phyloP scores from a whole-genome alignment of 306 rosid species.

The Begonia peltatifolia region DNA sequence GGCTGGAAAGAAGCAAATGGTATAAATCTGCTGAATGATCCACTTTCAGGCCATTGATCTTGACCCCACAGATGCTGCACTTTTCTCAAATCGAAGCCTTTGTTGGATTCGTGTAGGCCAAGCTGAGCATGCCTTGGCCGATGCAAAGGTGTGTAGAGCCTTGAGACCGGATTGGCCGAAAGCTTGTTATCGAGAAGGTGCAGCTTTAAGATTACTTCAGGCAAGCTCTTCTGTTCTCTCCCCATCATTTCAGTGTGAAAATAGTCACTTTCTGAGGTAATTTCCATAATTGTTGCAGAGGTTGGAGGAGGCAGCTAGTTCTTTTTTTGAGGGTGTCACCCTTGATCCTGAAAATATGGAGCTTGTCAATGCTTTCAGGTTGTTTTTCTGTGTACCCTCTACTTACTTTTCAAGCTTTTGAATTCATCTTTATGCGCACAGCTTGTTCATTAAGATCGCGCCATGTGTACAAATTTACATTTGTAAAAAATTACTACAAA shows the following conservation, averaged over 20 bases:
- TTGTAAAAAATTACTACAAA: no score
- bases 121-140: constrained; percentile 76
- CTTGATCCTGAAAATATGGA: constrained; percentile 75
- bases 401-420: not conserved
- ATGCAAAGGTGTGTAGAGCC: constrained; percentile 77
- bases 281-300: constrained; percentile 34
- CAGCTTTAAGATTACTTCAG: constrained; percentile 81
- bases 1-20: no score
- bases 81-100: constrained; percentile 82
- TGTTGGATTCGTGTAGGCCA: constrained; percentile 82
- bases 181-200: constrained; percentile 96
- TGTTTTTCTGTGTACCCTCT: not conserved
- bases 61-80: constrained; percentile 49
- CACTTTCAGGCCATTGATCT: constrained; percentile 70
- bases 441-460: no score
- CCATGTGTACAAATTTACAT: no score
- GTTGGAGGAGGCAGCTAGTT: constrained; percentile 92
- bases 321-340: constrained; percentile 73
- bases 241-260: no score
- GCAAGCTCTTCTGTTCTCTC: constrained; percentile 23
- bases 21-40: not conserved
- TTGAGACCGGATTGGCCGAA: constrained; percentile 87
- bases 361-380: constrained; percentile 88
- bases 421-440: no score
- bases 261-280: not conserved